These are phyloP conservation scores for Backusella sp. DNA, from an alignment of 192 early-diverging fungal genomes.

Conservation along the genomic window DNA sequence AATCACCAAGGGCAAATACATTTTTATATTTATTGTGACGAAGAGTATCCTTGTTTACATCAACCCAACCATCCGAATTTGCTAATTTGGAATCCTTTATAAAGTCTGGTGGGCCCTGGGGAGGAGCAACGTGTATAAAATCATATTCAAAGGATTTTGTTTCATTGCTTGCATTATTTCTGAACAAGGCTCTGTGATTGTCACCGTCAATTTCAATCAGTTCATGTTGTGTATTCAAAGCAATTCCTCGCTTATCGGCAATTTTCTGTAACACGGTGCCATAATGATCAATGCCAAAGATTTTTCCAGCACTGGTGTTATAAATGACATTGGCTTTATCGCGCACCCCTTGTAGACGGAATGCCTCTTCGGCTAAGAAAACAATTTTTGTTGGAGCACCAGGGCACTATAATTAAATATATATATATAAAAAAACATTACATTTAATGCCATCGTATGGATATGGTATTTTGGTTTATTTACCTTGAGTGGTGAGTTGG, in stretches of 20 bases:
- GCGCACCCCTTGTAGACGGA: conserved; percentile 69
- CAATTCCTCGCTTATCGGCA: conserved; percentile 63
- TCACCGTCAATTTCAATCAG: conserved; percentile 65
- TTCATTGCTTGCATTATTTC: conserved; percentile 58
- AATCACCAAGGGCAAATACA: conserved; percentile 79
- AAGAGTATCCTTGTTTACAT: conserved; percentile 76
- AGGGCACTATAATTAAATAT: conserved; percentile 54
- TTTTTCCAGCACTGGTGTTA: conserved; percentile 79
- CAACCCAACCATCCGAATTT: conserved; percentile 79
- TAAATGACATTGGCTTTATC: conserved; percentile 68
- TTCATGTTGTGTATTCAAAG: conserved; percentile 70
- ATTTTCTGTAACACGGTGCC: conserved; percentile 66
- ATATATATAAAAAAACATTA: background rate
- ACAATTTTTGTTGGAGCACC: conserved; percentile 89
- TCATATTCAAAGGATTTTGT: conserved; percentile 66
- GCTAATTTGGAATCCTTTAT: conserved; percentile 66
- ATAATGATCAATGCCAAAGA: conserved; percentile 86
- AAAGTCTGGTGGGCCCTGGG: conserved; percentile 74
- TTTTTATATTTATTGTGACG: conserved; percentile 78
- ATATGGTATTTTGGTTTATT: background rate
- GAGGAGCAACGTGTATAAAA: conserved; percentile 84
- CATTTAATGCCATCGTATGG: background rate
- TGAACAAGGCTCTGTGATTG: conserved; percentile 70
- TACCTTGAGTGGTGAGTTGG: conserved; percentile 77
- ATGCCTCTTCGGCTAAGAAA: conserved; percentile 82